Evolutionary conservation across 169 alveolate genomes (phyloP).

Genomic region (Eimeria acervulina): DNA sequence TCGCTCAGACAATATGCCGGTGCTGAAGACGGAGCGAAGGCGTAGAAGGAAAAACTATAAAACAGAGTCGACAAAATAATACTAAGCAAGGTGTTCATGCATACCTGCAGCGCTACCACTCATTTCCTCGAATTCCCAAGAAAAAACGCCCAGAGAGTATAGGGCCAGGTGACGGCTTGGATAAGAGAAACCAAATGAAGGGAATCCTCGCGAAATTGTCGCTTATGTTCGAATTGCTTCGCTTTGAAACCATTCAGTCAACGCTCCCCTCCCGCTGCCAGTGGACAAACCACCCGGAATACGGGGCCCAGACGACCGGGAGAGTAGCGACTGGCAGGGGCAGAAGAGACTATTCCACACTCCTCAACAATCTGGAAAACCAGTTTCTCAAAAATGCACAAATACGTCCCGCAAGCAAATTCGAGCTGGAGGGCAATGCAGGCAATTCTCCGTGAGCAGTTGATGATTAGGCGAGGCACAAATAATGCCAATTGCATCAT

Average conservation of each 20-base stretch:
- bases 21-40: neutral
- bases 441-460: too few species aligned
- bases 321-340: neutral
- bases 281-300: neutral
- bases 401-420: neutral
- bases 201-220: neutral
- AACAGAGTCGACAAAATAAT: neutral
- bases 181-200: neutral
- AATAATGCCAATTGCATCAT: neutral
- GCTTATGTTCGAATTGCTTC: neutral
- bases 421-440: neutral
- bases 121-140: neutral
- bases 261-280: neutral
- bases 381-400: neutral
- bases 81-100: neutral
- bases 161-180: neutral
- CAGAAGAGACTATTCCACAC: neutral
- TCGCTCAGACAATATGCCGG: neutral
- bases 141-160: neutral
- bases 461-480: neutral
- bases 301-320: slow-evolving; percentile 11
- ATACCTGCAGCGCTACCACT: slow-evolving; percentile 3
- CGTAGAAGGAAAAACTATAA: neutral
- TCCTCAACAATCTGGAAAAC: neutral
- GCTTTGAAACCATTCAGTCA: neutral